These are phyloP conservation scores for Gnomoniopsis sp. DNA, from an alignment of 2,329 filamentous ascomycete genomes.

Conservation along the genomic window DNA sequence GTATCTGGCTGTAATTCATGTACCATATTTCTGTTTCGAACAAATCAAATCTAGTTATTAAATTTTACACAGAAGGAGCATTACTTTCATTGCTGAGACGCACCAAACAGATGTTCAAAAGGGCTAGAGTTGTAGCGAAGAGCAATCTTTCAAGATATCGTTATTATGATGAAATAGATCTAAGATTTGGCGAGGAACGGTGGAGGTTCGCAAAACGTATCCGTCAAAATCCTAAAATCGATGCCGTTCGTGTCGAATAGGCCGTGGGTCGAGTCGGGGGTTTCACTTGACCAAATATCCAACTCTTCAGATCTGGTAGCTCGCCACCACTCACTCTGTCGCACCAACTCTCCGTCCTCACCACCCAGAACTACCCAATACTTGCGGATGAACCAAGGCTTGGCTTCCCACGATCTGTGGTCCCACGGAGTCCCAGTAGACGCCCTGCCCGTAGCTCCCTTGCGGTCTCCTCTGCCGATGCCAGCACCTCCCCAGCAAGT, in stretches of 20 bases:
- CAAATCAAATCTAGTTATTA: no score
- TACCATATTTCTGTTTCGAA: no score
- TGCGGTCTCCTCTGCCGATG: constrained; percentile 14
- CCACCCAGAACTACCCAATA: constrained; percentile 17
- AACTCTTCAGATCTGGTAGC: constrained; percentile 13
- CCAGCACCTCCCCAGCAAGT: constrained; percentile 24
- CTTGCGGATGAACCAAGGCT: constrained; percentile 17
- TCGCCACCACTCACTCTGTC: constrained; percentile 19
- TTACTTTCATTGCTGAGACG: no score
- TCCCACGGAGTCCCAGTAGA: constrained; percentile 27
- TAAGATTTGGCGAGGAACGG: no score
- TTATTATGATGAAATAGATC: no score
- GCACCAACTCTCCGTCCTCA: constrained; percentile 19
- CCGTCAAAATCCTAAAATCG: neutral
- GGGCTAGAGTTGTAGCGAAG: no score
- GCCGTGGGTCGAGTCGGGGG: neutral
- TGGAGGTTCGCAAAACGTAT: no score
- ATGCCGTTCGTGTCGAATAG: neutral
- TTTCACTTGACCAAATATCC: neutral
- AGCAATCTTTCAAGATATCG: no score
- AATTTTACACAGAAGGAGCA: no score
- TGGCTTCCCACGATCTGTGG: constrained; percentile 17
- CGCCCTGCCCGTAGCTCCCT: constrained; percentile 10
- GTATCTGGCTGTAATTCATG: no score
- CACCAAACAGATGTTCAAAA: no score